Percentiles rank a stretch among this genome's conserved stretches.
Evolutionary conservation across 495 filamentous ascomycete species (phyloP).

Genomic region (Ascodesmis nigricans): DNA sequence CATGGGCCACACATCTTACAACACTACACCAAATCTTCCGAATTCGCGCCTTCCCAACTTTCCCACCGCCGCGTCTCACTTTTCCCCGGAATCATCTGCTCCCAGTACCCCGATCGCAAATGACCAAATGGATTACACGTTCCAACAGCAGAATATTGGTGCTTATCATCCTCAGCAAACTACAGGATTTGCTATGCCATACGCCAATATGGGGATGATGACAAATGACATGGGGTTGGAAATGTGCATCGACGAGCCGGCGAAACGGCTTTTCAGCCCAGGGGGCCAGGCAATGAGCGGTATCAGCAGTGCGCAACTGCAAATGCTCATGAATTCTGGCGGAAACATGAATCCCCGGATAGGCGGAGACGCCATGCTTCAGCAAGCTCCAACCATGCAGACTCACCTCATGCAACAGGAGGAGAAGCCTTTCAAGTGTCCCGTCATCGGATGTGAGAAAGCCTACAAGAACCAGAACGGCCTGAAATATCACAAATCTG

Average conservation of each 20-base stretch:
- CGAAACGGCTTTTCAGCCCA: constrained; percentile 74
- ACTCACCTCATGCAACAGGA: constrained; percentile 34
- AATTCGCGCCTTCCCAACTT: constrained; percentile 90
- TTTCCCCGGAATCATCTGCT: constrained; percentile 51
- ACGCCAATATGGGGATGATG: constrained; percentile 12
- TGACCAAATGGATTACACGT: constrained; percentile 23
- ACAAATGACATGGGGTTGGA: constrained; percentile 33
- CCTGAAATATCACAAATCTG: constrained; percentile 61
- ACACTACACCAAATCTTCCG: constrained; percentile 92
- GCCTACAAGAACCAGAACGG: constrained; percentile 99
- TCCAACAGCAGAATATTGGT: constrained; percentile 24
- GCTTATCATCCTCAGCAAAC: constrained; percentile 24
- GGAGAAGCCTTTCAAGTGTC: constrained; percentile 89
- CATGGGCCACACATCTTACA: constrained; percentile 39
- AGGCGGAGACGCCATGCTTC: neutral
- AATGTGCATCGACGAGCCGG: constrained; percentile 83
- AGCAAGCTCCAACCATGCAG: constrained; percentile 3
- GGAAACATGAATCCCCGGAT: constrained; percentile 5
- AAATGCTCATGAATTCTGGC: constrained; percentile 22
- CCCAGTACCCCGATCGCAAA: constrained; percentile 50
- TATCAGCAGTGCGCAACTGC: constrained; percentile 15
- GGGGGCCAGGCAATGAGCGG: constrained; percentile 47
- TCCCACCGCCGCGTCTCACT: constrained; percentile 40
- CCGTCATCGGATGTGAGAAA: constrained; percentile 96
- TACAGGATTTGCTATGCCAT: constrained; percentile 23